These are phyloP conservation scores for Cordyceps pruinosa DNA, from an alignment of 2,329 filamentous ascomycete species.

Conservation along the genomic window DNA sequence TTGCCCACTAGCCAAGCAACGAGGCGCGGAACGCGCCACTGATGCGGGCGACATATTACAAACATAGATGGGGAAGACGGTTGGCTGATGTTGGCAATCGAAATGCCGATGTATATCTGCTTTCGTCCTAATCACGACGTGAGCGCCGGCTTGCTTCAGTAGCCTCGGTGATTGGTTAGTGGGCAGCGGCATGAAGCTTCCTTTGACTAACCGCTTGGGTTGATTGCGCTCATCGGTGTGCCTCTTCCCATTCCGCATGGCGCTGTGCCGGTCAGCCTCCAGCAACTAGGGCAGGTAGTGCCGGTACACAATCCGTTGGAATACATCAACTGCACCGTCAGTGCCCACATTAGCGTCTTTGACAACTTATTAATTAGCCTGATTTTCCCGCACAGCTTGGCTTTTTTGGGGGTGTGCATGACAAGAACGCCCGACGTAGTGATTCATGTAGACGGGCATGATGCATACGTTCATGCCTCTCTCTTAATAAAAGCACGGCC, in stretches of 20 bases:
- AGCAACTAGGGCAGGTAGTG: not conserved
- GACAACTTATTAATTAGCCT: not conserved
- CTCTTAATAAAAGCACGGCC: not conserved
- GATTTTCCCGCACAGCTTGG: not conserved
- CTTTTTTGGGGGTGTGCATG: not conserved
- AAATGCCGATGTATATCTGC: not conserved
- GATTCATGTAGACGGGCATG: not conserved
- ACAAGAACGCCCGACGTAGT: not conserved
- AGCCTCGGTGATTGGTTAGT: not conserved
- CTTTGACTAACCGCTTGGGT: not conserved
- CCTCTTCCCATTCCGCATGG: not conserved
- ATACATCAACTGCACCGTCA: not conserved
- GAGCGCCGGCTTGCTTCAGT: not conserved
- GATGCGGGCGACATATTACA: not conserved
- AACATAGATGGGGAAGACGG: not conserved
- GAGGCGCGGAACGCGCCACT: not conserved
- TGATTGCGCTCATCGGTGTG: not conserved
- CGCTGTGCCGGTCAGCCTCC: not conserved
- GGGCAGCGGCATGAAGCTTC: not conserved
- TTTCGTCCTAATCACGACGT: not conserved
- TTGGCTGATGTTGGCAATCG: not conserved
- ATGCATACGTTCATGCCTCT: not conserved
- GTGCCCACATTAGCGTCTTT: conserved; percentile 3
- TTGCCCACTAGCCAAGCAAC: too few species aligned
- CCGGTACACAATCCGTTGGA: not conserved